Base-by-base conservation (phyloP, 768 basidiomycete species). In the Amanita pallidorosea region DNA sequence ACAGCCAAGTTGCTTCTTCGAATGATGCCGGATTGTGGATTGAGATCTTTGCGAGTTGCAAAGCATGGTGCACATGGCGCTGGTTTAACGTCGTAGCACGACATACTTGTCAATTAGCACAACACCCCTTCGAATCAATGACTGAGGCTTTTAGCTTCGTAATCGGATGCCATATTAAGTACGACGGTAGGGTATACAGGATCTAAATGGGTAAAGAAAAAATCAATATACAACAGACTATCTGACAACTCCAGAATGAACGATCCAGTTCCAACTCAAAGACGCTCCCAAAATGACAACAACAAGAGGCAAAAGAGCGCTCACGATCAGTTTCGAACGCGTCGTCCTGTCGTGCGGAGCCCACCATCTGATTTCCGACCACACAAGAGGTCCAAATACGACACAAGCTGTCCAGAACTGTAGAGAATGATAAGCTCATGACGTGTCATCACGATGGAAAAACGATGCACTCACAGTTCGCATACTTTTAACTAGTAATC, bases 381-480 rank as follows among this genome's bases (percentile, higher is more conserved):
- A 95, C 8, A 97, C 65, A 25, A 95, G 71, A 0, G 94, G 94
- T 7, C 87, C 70, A 57, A 98, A 83, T 1, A 97, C 91, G n/a
- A 91, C 64, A 53, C 84, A 86, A 0, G 94, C 94, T 2, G 85
- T 91, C 80, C 83, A 94, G 64, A 98, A 86, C 87, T 92, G 11
- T 23, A 40, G 33, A 54, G 15, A 38, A 15, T n/a, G 25, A 37
- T 37, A 25, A 47, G 11, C 9, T 18, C 8, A 20, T 35, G 18
- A 4, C 7, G 23, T 1, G 11, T 17, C 23, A 25, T n/a, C n/a
- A 47, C 44, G 49, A 38, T 44, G 33, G 33, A 13, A 33, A 12
- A 33, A 42, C 41, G 47, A 17, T 53, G 6, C 25, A 81, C 85
- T 50, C 62, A 93, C 91, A 52, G 92, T 87, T 55, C 70, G 73